Evolutionary conservation across 2,329 filamentous ascomycete species (phyloP).

Genomic region (Dothidotthia symphoricarpi): DNA sequence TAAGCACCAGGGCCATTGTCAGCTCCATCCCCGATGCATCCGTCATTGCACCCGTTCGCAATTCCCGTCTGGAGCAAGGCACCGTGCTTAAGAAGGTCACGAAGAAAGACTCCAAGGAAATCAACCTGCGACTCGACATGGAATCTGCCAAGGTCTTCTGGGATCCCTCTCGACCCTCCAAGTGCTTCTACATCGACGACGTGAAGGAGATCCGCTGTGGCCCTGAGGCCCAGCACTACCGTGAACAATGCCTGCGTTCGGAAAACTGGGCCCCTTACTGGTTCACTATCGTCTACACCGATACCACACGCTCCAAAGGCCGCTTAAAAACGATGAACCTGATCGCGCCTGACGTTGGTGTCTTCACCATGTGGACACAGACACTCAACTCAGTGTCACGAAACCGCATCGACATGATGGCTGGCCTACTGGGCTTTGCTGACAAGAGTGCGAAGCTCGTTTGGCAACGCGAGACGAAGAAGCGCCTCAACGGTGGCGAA

Average conservation of each 20-base stretch:
- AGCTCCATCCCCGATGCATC: conserved; percentile 44
- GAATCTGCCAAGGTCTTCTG: conserved; percentile 84
- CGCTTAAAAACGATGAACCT: conserved; percentile 80
- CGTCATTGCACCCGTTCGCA: conserved; percentile 68
- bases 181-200: conserved; percentile 91
- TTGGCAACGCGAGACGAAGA: conserved; percentile 82
- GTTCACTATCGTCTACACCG: conserved; percentile 86
- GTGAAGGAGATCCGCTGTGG: conserved; percentile 87
- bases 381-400: conserved; percentile 81
- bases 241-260: conserved; percentile 74
- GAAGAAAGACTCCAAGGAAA: conserved; percentile 72
- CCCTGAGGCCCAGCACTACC: conserved; percentile 82
- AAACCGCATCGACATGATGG: conserved; percentile 86
- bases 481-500: conserved; percentile 53
- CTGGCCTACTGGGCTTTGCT: conserved; percentile 71
- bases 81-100: conserved; percentile 79
- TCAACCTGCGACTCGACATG: conserved; percentile 75
- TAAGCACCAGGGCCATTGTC: conserved; percentile 27
- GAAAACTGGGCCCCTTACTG: conserved; percentile 68
- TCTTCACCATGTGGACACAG: conserved; percentile 75
- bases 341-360: conserved; percentile 70
- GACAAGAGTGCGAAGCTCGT: conserved; percentile 80
- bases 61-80: conserved; percentile 73
- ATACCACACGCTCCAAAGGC: conserved; percentile 74
- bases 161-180: conserved; percentile 75